Percentiles rank a stretch among this genome's conserved stretches.
phyloP scores from a whole-genome alignment of 148 eudicot genomes.

The Cornus florida region DNA sequence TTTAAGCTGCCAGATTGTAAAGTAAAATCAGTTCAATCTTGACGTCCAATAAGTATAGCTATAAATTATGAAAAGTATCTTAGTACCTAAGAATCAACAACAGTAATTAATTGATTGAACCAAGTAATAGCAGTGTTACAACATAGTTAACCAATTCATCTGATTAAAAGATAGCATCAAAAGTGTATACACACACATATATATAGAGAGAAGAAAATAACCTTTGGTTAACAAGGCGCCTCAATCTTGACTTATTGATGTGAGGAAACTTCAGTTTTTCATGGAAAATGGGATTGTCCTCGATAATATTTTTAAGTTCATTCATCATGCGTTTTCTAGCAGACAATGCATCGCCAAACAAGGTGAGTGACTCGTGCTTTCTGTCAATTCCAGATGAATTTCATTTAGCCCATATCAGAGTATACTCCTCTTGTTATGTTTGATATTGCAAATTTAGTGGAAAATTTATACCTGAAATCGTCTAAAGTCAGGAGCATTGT shows the following conservation, averaged over 20 bases:
- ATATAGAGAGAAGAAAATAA: not conserved
- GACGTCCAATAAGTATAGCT: not conserved
- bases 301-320: conserved; percentile 16
- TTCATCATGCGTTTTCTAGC: conserved; percentile 15
- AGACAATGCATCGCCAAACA: conserved; percentile 15
- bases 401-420: not conserved
- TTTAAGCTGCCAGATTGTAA: conserved; percentile 18
- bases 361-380: conserved; percentile 7
- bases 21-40: not conserved
- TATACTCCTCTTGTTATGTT: not conserved
- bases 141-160: not conserved
- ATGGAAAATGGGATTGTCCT: conserved; percentile 15
- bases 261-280: conserved; percentile 23
- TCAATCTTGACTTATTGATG: conserved; percentile 15
- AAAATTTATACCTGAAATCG: conserved; percentile 18
- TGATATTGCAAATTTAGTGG: not conserved
- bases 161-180: not conserved
- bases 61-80: not conserved
- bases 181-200: not conserved
- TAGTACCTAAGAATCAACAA: not conserved
- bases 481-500: conserved; percentile 22
- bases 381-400: conserved; percentile 11
- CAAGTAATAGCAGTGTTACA: not conserved
- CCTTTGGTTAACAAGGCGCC: conserved; percentile 26
- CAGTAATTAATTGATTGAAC: not conserved